Base-by-base conservation (phyloP, 306 rosid species). In the Prunus padus region DNA sequence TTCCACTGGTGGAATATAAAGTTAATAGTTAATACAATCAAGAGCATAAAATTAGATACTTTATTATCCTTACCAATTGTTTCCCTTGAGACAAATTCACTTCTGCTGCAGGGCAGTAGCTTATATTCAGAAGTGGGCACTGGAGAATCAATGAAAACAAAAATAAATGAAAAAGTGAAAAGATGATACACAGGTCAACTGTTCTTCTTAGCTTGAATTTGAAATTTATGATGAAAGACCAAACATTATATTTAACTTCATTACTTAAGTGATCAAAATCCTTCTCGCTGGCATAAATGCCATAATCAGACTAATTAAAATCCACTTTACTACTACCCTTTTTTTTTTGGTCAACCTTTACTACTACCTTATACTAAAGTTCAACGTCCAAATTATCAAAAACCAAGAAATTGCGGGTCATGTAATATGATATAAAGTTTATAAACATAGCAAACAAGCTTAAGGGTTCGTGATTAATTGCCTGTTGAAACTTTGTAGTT, bases 91-190 rank as follows among this genome's bases (percentile, higher is more conserved):
- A 82, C 59, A 87, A 80, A 74, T 78, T 81, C 70, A 76, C 72
- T 87, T 87, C 90, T 74, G 88, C 84, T 40, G 86, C 76, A 74
- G 90, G 88, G 55, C 90, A 87, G 57, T 82, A 82, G 71, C 90
- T 87, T 80, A 87, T 67, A 79, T 87, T 87, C 75, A 87, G 59
- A 74, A 87, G 90, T 40, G 82, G 85, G 77, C 90, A 87, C 90
- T 87, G 82, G 25, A 3, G 75, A 74, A 73, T 33, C 45, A 22
- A 69, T 55, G 42, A 56, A 52, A 72, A 73, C 9, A 56, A 69
- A 65, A 18, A 44, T 22, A 63, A 70, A 51, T 69, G 3, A 67
- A 26, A 5, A 50, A 71, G 18, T 12, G 28, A 37, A 52, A 59
- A 61, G 44, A 40, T 54, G 51, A 69, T 57, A 51, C 8, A 7